A percentile compares a stretch with the other conserved stretches of the same genome.
Evolutionary conservation across 2,329 filamentous ascomycete species (phyloP).

Genomic region (Lizonia empirigonia): DNA sequence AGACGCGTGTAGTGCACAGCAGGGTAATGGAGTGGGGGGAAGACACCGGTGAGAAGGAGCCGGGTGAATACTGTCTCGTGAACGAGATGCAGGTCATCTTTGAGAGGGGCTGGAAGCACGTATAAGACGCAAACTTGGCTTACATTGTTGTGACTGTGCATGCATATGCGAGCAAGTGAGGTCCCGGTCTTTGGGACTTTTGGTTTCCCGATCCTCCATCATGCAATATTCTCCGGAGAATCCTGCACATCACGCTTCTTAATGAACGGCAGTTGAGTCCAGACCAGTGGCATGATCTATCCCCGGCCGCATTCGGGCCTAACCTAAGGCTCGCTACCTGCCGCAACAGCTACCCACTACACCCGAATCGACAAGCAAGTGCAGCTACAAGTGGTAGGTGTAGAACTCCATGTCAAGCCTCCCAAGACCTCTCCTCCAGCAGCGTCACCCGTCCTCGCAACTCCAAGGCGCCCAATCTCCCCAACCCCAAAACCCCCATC

Average conservation of each 20-base stretch:
- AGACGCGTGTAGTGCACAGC: constrained; percentile 15
- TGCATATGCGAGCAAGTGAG: too few species aligned
- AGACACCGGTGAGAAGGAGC: constrained; percentile 25
- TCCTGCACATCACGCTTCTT: too few species aligned
- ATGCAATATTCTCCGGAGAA: too few species aligned
- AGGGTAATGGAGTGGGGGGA: constrained; percentile 18
- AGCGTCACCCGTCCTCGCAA: neutral
- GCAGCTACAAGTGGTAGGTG: constrained; percentile 10
- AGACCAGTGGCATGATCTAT: neutral
- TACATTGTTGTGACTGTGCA: too few species aligned
- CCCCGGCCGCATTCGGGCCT: constrained; percentile 1
- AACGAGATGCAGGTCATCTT: constrained; percentile 50
- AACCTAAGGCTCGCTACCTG: neutral
- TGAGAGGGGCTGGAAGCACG: constrained; percentile 46
- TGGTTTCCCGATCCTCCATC: too few species aligned
- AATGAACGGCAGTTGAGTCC: too few species aligned
- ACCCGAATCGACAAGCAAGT: constrained; percentile 5
- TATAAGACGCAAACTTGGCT: constrained; percentile 21
- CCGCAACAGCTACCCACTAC: constrained; percentile 2
- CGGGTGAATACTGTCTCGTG: constrained; percentile 41
- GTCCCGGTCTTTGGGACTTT: too few species aligned
- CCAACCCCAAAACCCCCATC: neutral
- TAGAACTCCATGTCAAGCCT: constrained; percentile 2
- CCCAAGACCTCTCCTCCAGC: neutral
- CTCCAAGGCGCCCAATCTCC: too few species aligned